Evolutionary conservation across 176 grass and related monocot species (phyloP).

Genomic region (Rhynchospora tenuis): DNA sequence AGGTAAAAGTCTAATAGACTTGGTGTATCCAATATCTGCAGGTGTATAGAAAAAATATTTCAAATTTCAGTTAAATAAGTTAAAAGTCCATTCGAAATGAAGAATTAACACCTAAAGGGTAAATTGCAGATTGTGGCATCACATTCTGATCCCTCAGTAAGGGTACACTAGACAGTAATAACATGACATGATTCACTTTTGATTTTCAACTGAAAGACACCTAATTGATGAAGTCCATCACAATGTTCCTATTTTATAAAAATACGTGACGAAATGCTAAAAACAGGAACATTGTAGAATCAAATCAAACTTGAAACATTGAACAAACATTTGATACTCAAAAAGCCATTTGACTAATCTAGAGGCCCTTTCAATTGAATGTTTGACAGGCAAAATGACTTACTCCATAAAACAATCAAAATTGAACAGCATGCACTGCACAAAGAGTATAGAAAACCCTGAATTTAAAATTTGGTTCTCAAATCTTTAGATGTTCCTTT

Average conservation of each 20-base stretch:
- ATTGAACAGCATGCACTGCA: neutral
- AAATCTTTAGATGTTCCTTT: neutral
- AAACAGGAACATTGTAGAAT: neutral
- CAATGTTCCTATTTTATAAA: neutral
- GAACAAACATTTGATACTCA: neutral
- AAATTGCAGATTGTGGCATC: neutral
- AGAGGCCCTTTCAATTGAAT: neutral
- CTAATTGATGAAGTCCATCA: neutral
- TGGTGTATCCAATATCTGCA: constrained; percentile 88
- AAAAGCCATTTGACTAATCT: neutral
- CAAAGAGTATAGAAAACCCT: neutral
- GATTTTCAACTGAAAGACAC: neutral
- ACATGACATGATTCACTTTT: neutral
- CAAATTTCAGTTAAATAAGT: neutral
- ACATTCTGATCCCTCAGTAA: neutral
- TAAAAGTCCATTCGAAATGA: neutral
- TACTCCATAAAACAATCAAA: neutral
- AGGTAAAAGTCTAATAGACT: constrained; percentile 47
- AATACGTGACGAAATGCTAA: neutral
- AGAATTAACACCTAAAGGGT: neutral
- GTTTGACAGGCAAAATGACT: neutral
- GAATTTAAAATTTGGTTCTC: neutral
- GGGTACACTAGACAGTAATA: neutral
- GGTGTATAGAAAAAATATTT: neutral
- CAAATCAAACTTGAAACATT: neutral